Evolutionary conservation across 495 filamentous ascomycete species (phyloP).

Genomic region (Geoglossum glabrum): DNA sequence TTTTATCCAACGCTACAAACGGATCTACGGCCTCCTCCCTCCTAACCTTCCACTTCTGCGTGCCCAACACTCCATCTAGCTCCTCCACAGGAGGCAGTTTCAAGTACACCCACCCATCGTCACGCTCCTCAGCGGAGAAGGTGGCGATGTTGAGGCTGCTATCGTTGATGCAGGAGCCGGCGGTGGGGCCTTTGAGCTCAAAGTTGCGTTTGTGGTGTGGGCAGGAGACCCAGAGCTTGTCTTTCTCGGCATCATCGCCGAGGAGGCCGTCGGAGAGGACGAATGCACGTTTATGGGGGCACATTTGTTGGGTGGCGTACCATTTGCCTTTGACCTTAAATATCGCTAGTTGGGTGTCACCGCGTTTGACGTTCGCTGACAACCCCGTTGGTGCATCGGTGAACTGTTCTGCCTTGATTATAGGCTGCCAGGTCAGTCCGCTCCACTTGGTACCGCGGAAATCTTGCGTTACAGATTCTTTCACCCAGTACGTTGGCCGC

Average conservation of each 20-base stretch:
- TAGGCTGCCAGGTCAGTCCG: slow-evolving; percentile 61
- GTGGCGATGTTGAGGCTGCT: slow-evolving; percentile 61
- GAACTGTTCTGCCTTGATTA: slow-evolving; percentile 58
- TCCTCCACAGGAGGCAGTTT: slow-evolving; percentile 74
- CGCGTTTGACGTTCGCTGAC: slow-evolving; percentile 56
- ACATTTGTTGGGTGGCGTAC: slow-evolving; percentile 96
- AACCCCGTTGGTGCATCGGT: slow-evolving; percentile 43
- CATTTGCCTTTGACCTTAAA: slow-evolving; percentile 72
- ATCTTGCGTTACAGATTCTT: slow-evolving; percentile 44
- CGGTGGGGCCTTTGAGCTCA: slow-evolving; percentile 44
- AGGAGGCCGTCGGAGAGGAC: slow-evolving; percentile 73
- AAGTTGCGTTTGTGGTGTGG: slow-evolving; percentile 91
- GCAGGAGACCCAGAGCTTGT: slow-evolving; percentile 68
- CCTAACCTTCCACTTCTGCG: slow-evolving; percentile 63
- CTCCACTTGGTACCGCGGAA: slow-evolving; percentile 63
- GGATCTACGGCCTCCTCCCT: slow-evolving; percentile 44
- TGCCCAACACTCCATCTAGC: slow-evolving; percentile 65
- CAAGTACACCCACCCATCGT: slow-evolving; percentile 68
- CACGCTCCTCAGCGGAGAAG: slow-evolving; percentile 60
- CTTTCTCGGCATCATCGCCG: slow-evolving; percentile 37
- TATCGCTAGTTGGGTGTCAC: slow-evolving; percentile 80
- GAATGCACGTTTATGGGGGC: slow-evolving; percentile 87
- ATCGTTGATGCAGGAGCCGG: slow-evolving; percentile 63
- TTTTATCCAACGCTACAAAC: slow-evolving; percentile 51
- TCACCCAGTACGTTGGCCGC: slow-evolving; percentile 71